phyloP scores from a whole-genome alignment of 495 filamentous ascomycete genomes.

The Recurvomyces mirabilis region DNA sequence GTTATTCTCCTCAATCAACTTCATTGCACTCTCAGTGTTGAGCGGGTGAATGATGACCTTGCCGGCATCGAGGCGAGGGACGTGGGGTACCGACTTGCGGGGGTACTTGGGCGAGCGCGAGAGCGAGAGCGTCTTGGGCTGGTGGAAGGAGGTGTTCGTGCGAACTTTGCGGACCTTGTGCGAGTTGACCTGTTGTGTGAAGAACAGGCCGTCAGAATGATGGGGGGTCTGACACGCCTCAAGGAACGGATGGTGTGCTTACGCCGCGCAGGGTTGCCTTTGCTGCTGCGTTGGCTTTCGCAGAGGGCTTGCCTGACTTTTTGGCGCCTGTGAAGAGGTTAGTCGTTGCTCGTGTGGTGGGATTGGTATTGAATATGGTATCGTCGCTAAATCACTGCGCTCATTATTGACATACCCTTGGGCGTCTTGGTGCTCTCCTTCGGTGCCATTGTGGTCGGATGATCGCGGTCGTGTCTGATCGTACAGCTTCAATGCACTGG shows the following conservation, averaged over 20 bases:
- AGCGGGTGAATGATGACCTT: slow-evolving; percentile 58
- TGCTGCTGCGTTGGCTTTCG: slow-evolving; percentile 78
- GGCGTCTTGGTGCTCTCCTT: background rate
- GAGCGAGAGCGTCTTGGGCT: slow-evolving; percentile 84
- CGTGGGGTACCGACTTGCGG: slow-evolving; percentile 83
- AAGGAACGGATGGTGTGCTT: slow-evolving; percentile 34
- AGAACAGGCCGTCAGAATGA: slow-evolving; percentile 35
- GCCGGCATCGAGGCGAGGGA: slow-evolving; percentile 80
- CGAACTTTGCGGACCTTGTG: slow-evolving; percentile 90
- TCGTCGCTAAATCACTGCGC: too few relatives aligned
- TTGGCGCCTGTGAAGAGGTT: slow-evolving; percentile 47
- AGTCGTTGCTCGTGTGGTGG: background rate
- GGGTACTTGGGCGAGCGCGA: slow-evolving; percentile 91
- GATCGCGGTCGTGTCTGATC: too few relatives aligned
- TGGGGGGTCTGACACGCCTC: slow-evolving; percentile 34
- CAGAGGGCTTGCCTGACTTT: slow-evolving; percentile 44
- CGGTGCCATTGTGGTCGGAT: slow-evolving; percentile 4
- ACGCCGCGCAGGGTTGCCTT: slow-evolving; percentile 88
- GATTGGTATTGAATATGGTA: too few relatives aligned
- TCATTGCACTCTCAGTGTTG: slow-evolving; percentile 99
- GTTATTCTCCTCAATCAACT: slow-evolving; percentile 99
- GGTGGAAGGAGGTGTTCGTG: slow-evolving; percentile 91
- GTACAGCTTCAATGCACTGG: background rate
- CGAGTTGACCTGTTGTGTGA: slow-evolving; percentile 49
- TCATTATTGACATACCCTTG: slow-evolving; percentile 10